Conservation (phyloP, 805 yeast species). For the Candida vartiovaarae region DNA sequence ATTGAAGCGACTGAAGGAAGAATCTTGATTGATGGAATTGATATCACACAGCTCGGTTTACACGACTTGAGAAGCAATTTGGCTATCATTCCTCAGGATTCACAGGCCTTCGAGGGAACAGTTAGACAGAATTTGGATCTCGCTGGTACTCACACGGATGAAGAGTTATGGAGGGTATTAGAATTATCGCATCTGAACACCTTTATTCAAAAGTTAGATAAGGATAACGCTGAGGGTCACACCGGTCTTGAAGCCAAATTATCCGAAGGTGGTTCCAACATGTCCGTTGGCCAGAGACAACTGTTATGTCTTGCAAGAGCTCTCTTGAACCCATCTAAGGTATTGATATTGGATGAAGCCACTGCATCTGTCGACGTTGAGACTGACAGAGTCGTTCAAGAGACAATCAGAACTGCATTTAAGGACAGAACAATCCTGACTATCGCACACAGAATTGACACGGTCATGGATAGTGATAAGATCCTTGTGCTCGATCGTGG, state of each 20-base stretch:
- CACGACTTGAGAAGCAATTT: slow-evolving; percentile 68
- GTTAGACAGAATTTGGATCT: slow-evolving; percentile 87
- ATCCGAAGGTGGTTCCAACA: slow-evolving; percentile 64
- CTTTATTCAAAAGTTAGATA: slow-evolving; percentile 51
- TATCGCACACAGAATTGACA: slow-evolving; percentile 79
- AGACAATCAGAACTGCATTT: slow-evolving; percentile 70
- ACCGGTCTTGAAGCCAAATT: slow-evolving; percentile 47
- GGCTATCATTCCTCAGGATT: slow-evolving; percentile 90
- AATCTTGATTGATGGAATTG: slow-evolving; percentile 63
- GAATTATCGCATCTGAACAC: slow-evolving; percentile 71
- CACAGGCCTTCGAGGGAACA: slow-evolving; percentile 86
- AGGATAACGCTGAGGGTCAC: slow-evolving; percentile 41
- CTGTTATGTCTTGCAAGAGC: slow-evolving; percentile 80
- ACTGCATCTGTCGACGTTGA: slow-evolving; percentile 88
- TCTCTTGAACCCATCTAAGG: slow-evolving; percentile 51
- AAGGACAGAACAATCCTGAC: slow-evolving; percentile 73
- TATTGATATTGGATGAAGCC: slow-evolving; percentile 75
- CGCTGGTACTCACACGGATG: slow-evolving; percentile 55
- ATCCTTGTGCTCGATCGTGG: slow-evolving; percentile 75
- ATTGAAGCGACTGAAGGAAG: slow-evolving; percentile 71
- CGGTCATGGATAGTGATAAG: slow-evolving; percentile 74
- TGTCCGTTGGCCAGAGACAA: slow-evolving; percentile 75
- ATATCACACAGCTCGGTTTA: slow-evolving; percentile 64
- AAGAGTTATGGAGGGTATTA: slow-evolving; percentile 76
- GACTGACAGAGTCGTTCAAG: slow-evolving; percentile 71